Evolutionary conservation across 371 early-diverging fungal genomes (phyloP).

Genomic region (Rhizopus microsporus): DNA sequence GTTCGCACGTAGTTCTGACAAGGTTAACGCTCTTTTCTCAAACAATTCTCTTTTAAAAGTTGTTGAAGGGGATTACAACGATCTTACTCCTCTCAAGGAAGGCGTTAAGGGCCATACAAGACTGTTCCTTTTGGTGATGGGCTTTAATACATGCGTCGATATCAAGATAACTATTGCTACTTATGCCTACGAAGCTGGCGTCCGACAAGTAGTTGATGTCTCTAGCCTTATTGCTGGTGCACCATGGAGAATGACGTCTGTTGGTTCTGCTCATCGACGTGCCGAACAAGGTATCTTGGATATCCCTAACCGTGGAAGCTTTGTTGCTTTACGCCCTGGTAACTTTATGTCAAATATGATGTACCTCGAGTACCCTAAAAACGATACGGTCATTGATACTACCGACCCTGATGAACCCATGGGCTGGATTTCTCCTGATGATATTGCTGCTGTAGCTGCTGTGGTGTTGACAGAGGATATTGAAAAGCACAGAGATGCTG

Average conservation of each 20-base stretch:
- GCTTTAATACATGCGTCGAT: not conserved
- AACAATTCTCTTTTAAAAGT: conserved; percentile 2
- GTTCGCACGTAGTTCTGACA: conserved; percentile 25
- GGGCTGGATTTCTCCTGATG: conserved; percentile 22
- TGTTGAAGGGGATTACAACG: conserved; percentile 29
- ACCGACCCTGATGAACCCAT: not conserved
- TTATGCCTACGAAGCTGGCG: conserved; percentile 28
- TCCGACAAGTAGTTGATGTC: conserved; percentile 35
- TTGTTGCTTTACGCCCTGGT: conserved; percentile 34
- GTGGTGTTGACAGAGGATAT: conserved; percentile 18
- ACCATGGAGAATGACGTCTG: conserved; percentile 18
- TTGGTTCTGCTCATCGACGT: conserved; percentile 16
- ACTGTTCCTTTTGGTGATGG: conserved; percentile 24
- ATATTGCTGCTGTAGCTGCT: conserved; percentile 29
- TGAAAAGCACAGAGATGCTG: conserved; percentile 23
- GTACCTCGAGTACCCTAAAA: not conserved
- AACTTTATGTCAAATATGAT: conserved; percentile 32
- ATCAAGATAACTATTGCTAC: conserved; percentile 17
- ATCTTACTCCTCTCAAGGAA: conserved; percentile 19
- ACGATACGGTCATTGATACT: conserved; percentile 4
- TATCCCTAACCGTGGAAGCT: conserved; percentile 19
- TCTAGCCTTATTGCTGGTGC: conserved; percentile 17
- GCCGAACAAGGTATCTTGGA: conserved; percentile 28
- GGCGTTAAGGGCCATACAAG: conserved; percentile 28
- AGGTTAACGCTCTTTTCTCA: conserved; percentile 15